A percentile compares a stretch with the other conserved stretches of the same genome.
phyloP scores from a whole-genome alignment of 306 rosid genomes.

The Arachis stenosperma region DNA sequence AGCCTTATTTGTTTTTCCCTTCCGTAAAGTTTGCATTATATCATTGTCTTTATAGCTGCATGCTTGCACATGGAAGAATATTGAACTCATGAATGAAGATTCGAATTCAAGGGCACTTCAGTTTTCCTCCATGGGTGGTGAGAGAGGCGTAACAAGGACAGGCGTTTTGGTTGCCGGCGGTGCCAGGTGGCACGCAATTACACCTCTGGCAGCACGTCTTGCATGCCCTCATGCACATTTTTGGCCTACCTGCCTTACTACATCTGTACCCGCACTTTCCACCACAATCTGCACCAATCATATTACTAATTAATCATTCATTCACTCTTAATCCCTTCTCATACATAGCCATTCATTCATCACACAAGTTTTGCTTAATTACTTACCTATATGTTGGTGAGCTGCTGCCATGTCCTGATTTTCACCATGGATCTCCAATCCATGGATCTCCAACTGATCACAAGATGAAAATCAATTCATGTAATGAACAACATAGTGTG shows the following conservation, averaged over 20 bases:
- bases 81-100: too few species aligned
- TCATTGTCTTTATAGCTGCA: too few species aligned
- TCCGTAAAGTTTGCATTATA: too few species aligned
- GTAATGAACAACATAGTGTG: too few species aligned
- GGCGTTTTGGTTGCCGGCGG: conserved; percentile 30
- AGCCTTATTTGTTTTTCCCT: too few species aligned
- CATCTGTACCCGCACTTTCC: conserved; percentile 45
- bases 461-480: background rate
- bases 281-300: conserved; percentile 36
- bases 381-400: conserved; percentile 37
- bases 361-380: background rate
- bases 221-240: conserved; percentile 46
- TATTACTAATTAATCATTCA: background rate
- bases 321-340: background rate
- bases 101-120: conserved; percentile 38
- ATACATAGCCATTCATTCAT: background rate
- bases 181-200: conserved; percentile 54
- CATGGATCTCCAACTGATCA: conserved; percentile 31
- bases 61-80: too few species aligned
- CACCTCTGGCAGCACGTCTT: conserved; percentile 46
- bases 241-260: conserved; percentile 39
- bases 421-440: conserved; percentile 4
- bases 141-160: conserved; percentile 52
- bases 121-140: conserved; percentile 44
- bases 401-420: conserved; percentile 36